Evolutionary conservation across 352 stramenopile species (phyloP).

Genomic region (Phytophthora pisi): DNA sequence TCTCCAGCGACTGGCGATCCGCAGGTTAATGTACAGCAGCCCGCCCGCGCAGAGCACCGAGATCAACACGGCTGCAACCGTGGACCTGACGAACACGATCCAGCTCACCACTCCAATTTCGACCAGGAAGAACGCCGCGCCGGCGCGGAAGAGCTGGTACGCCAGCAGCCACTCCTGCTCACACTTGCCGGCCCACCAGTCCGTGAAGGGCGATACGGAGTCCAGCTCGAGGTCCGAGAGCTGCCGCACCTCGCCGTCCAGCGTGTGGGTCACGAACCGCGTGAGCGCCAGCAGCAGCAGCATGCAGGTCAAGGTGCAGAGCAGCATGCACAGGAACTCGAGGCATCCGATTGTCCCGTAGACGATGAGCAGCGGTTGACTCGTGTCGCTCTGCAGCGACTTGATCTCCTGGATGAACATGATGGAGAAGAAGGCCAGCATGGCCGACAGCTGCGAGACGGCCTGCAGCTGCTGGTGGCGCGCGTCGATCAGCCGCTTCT

Average conservation of each 20-base stretch:
- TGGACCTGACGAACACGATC: conserved; percentile 64
- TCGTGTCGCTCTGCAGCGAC: conserved; percentile 45
- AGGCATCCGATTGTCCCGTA: conserved; percentile 65
- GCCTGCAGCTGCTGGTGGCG: conserved; percentile 68
- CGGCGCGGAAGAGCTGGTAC: conserved; percentile 68
- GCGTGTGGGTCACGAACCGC: conserved; percentile 78
- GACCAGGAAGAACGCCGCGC: conserved; percentile 68
- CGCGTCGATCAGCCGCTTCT: conserved; percentile 80
- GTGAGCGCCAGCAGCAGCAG: conserved; percentile 77
- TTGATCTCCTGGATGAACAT: conserved; percentile 80
- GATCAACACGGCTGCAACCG: conserved; percentile 47
- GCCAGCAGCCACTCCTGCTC: conserved; percentile 78
- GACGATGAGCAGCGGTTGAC: conserved; percentile 53
- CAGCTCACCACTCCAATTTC: conserved; percentile 61
- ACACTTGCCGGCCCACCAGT: conserved; percentile 74
- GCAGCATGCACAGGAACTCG: conserved; percentile 79
- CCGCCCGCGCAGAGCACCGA: conserved; percentile 50
- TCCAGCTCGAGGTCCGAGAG: conserved; percentile 68
- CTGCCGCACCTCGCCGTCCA: conserved; percentile 66
- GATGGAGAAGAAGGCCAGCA: conserved; percentile 76
- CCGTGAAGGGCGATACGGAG: conserved; percentile 66
- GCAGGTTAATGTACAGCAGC: conserved; percentile 71
- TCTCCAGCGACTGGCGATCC: conserved; percentile 71
- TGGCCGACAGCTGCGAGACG: conserved; percentile 66
- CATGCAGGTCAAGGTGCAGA: conserved; percentile 74